These are phyloP conservation scores for Coemansia sp. DNA, from an alignment of 192 early-diverging fungal species.

Conservation along the genomic window DNA sequence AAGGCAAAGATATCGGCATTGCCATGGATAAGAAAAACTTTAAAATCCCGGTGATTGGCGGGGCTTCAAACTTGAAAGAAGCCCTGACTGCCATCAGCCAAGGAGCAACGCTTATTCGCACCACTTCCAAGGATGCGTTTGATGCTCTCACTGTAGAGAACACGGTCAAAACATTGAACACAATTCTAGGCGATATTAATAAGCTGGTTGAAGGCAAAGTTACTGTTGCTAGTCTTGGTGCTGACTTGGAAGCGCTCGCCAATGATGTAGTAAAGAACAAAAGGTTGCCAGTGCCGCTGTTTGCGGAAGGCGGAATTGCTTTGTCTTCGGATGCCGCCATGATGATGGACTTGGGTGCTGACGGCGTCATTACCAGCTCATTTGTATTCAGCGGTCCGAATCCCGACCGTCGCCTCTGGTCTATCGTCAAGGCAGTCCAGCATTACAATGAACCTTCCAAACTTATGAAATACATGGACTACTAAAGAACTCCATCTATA, in stretches of 20 bases:
- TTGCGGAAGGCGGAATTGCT: conserved; percentile 91
- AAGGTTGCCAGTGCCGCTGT: conserved; percentile 93
- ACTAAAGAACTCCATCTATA: conserved; percentile 10
- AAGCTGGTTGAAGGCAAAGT: neutral
- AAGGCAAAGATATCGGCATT: neutral
- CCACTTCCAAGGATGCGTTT: neutral
- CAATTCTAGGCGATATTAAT: neutral
- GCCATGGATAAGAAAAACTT: neutral
- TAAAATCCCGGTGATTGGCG: neutral
- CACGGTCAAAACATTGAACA: neutral
- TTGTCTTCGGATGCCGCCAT: conserved; percentile 94
- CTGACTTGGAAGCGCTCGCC: neutral
- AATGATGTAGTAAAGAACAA: neutral
- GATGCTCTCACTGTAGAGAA: neutral
- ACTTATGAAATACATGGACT: neutral
- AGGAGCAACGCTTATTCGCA: neutral
- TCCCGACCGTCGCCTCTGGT: conserved; percentile 80
- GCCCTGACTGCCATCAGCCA: neutral
- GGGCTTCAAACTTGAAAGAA: neutral
- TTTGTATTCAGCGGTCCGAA: conserved; percentile 87
- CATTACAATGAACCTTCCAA: neutral
- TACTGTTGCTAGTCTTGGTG: neutral
- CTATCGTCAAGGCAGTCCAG: conserved; percentile 82
- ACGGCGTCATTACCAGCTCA: conserved; percentile 92
- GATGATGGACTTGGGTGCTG: conserved; percentile 94